phyloP scores from a whole-genome alignment of 768 basidiomycete genomes.

The Lyophyllum atratum region DNA sequence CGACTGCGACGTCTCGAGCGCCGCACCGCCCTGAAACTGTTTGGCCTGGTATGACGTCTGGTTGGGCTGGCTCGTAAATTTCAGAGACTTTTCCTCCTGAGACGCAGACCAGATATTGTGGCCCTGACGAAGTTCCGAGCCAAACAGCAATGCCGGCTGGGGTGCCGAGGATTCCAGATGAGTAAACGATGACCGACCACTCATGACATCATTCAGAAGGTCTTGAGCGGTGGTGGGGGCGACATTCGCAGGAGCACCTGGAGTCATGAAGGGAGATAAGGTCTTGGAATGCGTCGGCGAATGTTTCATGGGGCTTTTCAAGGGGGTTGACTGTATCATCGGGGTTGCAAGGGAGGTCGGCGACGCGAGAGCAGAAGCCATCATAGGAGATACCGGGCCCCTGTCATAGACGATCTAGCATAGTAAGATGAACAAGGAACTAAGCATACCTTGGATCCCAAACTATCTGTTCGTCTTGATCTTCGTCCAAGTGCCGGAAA shows the following conservation, averaged over 20 bases:
- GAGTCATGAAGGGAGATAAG: constrained; percentile 18
- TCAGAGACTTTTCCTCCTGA: constrained; percentile 46
- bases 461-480: constrained; percentile 76
- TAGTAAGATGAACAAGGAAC: background rate
- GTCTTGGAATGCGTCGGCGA: constrained; percentile 32
- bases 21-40: constrained; percentile 22
- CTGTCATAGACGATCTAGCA: constrained; percentile 14
- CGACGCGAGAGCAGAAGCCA: constrained; percentile 30
- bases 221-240: constrained; percentile 65
- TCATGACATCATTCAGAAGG: constrained; percentile 58
- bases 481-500: constrained; percentile 54
- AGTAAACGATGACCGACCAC: constrained; percentile 24
- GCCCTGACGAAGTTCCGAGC: constrained; percentile 44
- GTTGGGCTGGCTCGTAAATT: constrained; percentile 33
- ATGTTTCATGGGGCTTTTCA: constrained; percentile 31
- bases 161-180: constrained; percentile 33
- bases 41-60: constrained; percentile 34
- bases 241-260: constrained; percentile 23
- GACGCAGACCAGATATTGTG: constrained; percentile 72
- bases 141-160: constrained; percentile 52
- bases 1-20: constrained; percentile 33
- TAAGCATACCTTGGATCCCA: constrained; percentile 62
- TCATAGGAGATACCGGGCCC: constrained; percentile 27
- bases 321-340: constrained; percentile 32
- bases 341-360: constrained; percentile 35